Evolutionary conservation across 441 rosid genomes (phyloP).

Genomic region (Populus tomentosa): DNA sequence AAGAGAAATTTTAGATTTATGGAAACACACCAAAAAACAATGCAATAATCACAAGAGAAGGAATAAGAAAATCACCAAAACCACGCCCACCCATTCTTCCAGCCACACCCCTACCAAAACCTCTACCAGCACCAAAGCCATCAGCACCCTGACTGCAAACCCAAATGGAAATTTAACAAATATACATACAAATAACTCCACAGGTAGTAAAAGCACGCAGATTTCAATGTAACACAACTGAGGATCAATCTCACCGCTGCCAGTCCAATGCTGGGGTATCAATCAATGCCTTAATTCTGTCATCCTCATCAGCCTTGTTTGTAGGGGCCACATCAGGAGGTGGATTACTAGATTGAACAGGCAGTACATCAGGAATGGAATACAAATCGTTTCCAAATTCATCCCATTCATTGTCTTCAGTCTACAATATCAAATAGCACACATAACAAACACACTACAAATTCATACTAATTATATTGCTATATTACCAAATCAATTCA

Average conservation of each 20-base stretch:
- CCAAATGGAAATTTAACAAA: slow-evolving; percentile 2
- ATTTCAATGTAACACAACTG: slow-evolving; percentile 1
- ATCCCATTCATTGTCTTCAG: slow-evolving; percentile 85
- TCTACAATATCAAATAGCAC: slow-evolving; percentile 35
- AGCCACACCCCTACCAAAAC: slow-evolving; percentile 87
- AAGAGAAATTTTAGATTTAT: not conserved
- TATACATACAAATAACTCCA: not conserved
- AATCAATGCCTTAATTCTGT: slow-evolving; percentile 85
- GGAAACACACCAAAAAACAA: not conserved
- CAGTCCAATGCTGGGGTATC: slow-evolving; percentile 96
- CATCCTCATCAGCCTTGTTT: slow-evolving; percentile 86
- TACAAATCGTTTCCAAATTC: slow-evolving; percentile 96
- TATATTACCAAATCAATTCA: no score
- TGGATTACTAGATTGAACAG: slow-evolving; percentile 48
- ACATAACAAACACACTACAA: not conserved
- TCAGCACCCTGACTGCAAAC: slow-evolving; percentile 73
- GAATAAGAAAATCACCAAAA: slow-evolving; percentile 61
- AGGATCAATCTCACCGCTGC: slow-evolving; percentile 67
- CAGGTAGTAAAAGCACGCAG: not conserved
- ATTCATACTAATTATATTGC: not conserved
- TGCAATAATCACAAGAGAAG: slow-evolving; percentile 10
- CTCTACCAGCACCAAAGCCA: slow-evolving; percentile 83
- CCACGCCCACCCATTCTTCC: slow-evolving; percentile 97
- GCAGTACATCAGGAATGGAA: slow-evolving; percentile 68
- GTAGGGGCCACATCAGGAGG: slow-evolving; percentile 54